Evolutionary conservation across 1,284 basidiomycete species (phyloP).

Genomic region (Sporisorium scitamineum): DNA sequence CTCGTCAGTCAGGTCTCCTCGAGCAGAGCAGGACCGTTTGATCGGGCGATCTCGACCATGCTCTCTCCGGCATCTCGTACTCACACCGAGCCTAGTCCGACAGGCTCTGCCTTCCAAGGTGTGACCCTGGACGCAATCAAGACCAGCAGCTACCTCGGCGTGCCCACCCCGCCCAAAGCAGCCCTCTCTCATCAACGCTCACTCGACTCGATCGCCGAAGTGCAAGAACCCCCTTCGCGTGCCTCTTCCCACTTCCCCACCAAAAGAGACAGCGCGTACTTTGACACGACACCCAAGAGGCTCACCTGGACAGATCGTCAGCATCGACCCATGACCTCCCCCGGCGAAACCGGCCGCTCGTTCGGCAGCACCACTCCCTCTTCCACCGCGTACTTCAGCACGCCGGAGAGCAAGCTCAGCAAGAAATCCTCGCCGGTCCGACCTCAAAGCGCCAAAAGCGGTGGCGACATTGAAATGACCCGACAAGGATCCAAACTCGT

Average conservation of each 20-base stretch:
- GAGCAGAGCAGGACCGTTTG: conserved; percentile 12
- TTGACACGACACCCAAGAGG: neutral
- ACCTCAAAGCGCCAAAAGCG: conserved; percentile 23
- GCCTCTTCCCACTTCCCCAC: neutral
- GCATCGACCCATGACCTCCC: conserved; percentile 12
- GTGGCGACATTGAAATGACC: conserved; percentile 34
- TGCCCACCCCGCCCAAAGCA: neutral
- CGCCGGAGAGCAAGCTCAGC: neutral
- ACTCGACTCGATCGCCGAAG: conserved; percentile 39
- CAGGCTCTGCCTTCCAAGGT: neutral
- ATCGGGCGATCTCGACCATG: conserved; percentile 19
- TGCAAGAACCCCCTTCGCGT: conserved; percentile 21
- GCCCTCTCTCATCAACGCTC: conserved; percentile 14
- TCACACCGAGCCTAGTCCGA: neutral
- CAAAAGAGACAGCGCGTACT: neutral
- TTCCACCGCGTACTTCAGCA: neutral
- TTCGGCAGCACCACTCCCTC: neutral
- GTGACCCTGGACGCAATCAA: neutral
- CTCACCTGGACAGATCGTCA: conserved; percentile 12
- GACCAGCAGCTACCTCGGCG: neutral
- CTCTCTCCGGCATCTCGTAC: neutral
- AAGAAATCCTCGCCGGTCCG: conserved; percentile 7
- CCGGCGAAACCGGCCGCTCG: neutral
- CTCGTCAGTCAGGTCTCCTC: neutral
- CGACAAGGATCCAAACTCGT: conserved; percentile 25